Evolutionary conservation across 495 filamentous ascomycete species (phyloP).

Genomic region (Aspergillus cavernicola): DNA sequence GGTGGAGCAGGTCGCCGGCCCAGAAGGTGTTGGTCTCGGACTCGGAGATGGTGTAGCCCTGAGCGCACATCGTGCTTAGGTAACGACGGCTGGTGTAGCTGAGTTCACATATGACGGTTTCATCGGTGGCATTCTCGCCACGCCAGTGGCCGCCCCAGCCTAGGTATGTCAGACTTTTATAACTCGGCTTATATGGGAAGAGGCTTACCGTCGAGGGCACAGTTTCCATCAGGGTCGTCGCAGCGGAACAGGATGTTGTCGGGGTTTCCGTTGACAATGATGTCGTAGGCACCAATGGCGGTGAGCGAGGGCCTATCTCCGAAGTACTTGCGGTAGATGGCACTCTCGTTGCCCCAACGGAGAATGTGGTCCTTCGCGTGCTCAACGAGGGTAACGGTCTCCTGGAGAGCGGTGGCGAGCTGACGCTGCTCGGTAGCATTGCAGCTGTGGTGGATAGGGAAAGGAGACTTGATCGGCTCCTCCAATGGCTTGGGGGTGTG

Average conservation of each 20-base stretch:
- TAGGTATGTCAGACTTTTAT: constrained; percentile 13
- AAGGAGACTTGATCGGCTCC: constrained; percentile 19
- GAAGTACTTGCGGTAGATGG: constrained; percentile 56
- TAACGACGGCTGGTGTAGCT: constrained; percentile 47
- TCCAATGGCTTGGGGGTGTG: constrained; percentile 7
- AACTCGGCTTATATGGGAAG: neutral
- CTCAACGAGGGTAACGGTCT: constrained; percentile 43
- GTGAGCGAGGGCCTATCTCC: constrained; percentile 45
- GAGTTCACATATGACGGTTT: constrained; percentile 59
- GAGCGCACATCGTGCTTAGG: constrained; percentile 49
- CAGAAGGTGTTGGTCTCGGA: constrained; percentile 52
- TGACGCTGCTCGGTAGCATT: constrained; percentile 49
- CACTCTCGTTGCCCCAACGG: constrained; percentile 46
- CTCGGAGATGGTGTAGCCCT: constrained; percentile 49
- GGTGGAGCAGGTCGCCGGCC: constrained; percentile 54
- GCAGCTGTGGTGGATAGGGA: constrained; percentile 53
- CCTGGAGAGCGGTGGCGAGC: constrained; percentile 44
- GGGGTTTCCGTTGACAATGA: constrained; percentile 46
- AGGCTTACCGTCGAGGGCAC: constrained; percentile 38
- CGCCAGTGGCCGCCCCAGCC: constrained; percentile 59
- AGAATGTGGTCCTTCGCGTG: constrained; percentile 49
- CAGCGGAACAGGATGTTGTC: constrained; percentile 49
- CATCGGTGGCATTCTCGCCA: constrained; percentile 50
- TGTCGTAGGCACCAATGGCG: constrained; percentile 50
- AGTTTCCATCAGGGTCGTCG: constrained; percentile 58